Evolutionary conservation across 176 grass and related monocot genomes (phyloP).

Genomic region (Aegilops sharonensis): DNA sequence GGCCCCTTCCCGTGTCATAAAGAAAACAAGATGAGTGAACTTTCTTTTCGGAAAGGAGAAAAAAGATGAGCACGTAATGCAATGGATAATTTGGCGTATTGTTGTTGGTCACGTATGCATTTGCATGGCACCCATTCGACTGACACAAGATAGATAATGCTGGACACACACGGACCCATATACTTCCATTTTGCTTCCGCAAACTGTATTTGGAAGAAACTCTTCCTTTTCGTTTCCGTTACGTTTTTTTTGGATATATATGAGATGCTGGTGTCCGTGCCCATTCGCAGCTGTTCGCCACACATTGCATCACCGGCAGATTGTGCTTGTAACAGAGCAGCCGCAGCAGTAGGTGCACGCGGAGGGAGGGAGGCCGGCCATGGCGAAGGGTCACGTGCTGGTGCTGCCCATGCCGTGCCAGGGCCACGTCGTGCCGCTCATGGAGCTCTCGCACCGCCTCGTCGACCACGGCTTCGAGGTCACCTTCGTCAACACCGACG

Average conservation of each 20-base stretch:
- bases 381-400: conserved; percentile 38
- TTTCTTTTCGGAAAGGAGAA: no score
- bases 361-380: background rate
- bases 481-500: conserved; percentile 78
- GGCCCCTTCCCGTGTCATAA: no score
- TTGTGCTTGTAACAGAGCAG: background rate
- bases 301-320: background rate
- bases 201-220: no score
- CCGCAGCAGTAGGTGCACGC: background rate
- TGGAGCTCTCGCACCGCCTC: conserved; percentile 76
- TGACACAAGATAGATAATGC: no score
- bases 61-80: no score
- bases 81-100: no score
- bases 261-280: background rate
- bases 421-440: conserved; percentile 65
- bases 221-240: no score
- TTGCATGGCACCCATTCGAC: no score
- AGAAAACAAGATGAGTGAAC: no score
- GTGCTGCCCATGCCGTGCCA: conserved; percentile 63
- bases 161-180: no score
- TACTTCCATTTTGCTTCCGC: no score
- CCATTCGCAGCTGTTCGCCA: background rate
- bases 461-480: conserved; percentile 72
- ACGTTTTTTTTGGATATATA: background rate
- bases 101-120: no score